phyloP scores from a whole-genome alignment of 441 rosid species.

The Populus hybrid region DNA sequence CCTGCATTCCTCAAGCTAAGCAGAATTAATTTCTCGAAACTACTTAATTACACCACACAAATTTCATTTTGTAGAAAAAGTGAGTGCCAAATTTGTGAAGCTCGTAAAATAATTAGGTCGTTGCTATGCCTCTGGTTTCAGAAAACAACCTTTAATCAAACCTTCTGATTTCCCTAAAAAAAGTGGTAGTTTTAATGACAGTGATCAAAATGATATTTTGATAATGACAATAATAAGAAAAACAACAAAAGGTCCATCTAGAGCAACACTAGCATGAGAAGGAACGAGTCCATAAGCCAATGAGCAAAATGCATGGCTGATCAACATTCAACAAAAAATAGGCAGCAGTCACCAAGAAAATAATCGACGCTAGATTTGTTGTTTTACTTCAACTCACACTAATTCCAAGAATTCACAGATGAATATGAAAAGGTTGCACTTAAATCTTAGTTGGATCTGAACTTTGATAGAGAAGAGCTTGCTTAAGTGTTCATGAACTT shows the following conservation, averaged over 20 bases:
- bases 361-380: not conserved
- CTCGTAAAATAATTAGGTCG: not conserved
- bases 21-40: not conserved
- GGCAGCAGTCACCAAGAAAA: not conserved
- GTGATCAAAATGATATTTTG: not conserved
- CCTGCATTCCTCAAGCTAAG: not conserved
- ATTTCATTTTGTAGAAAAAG: not conserved
- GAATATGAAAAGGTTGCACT: not conserved
- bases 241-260: constrained; percentile 3
- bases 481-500: not conserved
- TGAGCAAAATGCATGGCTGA: not conserved
- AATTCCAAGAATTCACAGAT: not conserved
- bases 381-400: not conserved
- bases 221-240: not conserved
- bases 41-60: not conserved
- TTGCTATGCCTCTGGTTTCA: not conserved
- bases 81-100: not conserved
- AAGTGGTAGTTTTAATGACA: not conserved
- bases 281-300: not conserved
- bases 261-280: not conserved
- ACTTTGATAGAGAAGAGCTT: not conserved
- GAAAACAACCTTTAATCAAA: not conserved
- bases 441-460: not conserved
- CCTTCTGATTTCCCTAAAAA: not conserved
- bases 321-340: not conserved